Percentiles rank a stretch among this genome's conserved stretches.
Evolutionary conservation across 140 eudicot genomes (phyloP).

Genomic region (Eryngium alpinum): DNA sequence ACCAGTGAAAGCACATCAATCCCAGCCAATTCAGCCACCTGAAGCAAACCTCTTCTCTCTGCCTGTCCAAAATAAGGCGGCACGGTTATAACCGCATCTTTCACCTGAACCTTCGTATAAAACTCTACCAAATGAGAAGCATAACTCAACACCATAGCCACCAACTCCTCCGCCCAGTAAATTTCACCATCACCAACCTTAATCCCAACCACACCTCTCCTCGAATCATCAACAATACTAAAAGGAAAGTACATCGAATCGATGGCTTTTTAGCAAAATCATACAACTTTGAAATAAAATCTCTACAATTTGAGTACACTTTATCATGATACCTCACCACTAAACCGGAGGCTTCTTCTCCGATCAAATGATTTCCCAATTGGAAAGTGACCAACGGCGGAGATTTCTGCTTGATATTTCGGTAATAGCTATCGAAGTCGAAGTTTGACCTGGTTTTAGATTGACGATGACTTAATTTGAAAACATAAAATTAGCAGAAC

Average conservation of each 20-base stretch:
- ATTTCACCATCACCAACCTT: conserved; percentile 38
- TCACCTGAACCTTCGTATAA: conserved; percentile 61
- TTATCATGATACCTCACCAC: conserved; percentile 74
- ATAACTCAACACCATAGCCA: conserved; percentile 64
- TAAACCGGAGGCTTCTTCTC: conserved; percentile 78
- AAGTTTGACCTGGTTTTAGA: conserved; percentile 78
- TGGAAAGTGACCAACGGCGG: conserved; percentile 73
- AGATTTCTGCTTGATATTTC: conserved; percentile 97
- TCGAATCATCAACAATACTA: conserved; percentile 35
- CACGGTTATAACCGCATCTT: conserved; percentile 83
- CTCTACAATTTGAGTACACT: conserved; percentile 61
- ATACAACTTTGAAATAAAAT: conserved; percentile 52
- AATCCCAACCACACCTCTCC: conserved; percentile 38
- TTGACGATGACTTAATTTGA: conserved; percentile 90
- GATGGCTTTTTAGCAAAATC: conserved; percentile 23
- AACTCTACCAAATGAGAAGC: conserved; percentile 62
- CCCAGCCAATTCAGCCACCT: conserved; percentile 92
- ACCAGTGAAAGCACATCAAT: conserved; percentile 70
- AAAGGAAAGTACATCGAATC: conserved; percentile 44
- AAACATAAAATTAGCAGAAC: too few species aligned
- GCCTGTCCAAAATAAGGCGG: conserved; percentile 90
- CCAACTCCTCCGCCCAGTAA: conserved; percentile 74
- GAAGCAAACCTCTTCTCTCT: conserved; percentile 72
- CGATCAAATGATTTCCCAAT: conserved; percentile 60
- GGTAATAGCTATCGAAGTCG: conserved; percentile 85